Evolutionary conservation across 1,284 basidiomycete species (phyloP), one percentile per base, ranked within the genome.

Genomic region (Puccinia hordei): DNA sequence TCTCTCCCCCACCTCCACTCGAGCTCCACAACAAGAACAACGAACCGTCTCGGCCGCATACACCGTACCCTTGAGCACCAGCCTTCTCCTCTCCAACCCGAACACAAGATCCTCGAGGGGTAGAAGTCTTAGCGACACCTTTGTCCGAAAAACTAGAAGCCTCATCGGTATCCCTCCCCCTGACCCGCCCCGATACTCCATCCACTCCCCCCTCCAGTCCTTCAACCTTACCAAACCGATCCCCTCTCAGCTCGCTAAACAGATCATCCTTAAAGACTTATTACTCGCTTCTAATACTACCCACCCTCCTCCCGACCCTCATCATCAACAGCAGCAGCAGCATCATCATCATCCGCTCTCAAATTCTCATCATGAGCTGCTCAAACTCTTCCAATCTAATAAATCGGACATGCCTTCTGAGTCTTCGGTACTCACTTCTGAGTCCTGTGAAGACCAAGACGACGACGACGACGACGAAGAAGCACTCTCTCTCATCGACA

Each of bases 101-200:
- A 27, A 46, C 15, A 49, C n/a, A 4, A 30, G 35, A 19, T 19
- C 55, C 1, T 63, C 57, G 1, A 30, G 66, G 30, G n/a, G 22
- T 59, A 17, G 76, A 46, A 78, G 76, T 41, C 33, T 78, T 6
- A 78, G 76, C 38, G 76, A 78, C 55, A 78, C 76, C 22, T 68
- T 78, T 12, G 33, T 69, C 35, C 30, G 44, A n/a, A 51, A 24
- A 19, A 72, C 49, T 13, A 51, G 27, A 3, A 55, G 69, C 27
- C 19, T 66, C 38, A 46, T 53, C 22, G 51, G 38, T 24, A 41
- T 61, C 49, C 46, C 5, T 24, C 72, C 53, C 35, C 22, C 53
- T 24, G 13, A 22, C 17, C 30, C 5, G 10, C 49, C 69, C 10
- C n/a, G 41, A 6, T 27, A 68, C 65, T 51, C 65, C 22, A 33